Percentiles rank a stretch among this genome's conserved stretches.
phyloP scores from a whole-genome alignment of 805 yeast genomes.

The Kluyveromyces lactis region DNA sequence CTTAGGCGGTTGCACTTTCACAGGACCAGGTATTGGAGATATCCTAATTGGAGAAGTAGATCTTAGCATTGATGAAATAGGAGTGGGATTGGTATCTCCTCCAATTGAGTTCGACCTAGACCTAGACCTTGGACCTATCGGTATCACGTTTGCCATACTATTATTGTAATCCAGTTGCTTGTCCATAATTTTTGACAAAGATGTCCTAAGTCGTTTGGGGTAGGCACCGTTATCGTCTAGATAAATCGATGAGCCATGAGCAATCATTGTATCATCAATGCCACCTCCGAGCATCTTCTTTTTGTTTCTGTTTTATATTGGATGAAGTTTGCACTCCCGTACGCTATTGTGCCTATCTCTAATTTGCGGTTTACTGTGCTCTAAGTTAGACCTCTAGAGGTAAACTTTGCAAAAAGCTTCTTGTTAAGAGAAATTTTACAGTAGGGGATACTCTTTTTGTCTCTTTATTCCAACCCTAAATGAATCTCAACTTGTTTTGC shows the following conservation, averaged over 20 bases:
- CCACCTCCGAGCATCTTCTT: background rate
- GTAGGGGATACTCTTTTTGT: no score
- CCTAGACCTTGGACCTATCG: constrained; percentile 1
- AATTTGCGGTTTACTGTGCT: no score
- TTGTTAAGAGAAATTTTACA: no score
- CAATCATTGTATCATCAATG: constrained; percentile 1
- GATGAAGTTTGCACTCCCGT: no score
- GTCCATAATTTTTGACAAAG: constrained; percentile 27
- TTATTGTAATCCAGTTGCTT: constrained; percentile 2
- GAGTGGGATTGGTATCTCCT: constrained; percentile 15
- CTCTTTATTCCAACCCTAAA: no score
- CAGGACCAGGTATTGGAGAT: background rate
- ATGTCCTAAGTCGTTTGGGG: constrained; percentile 22
- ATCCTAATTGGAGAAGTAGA: constrained; percentile 23
- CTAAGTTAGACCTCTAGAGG: no score
- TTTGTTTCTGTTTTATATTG: no score
- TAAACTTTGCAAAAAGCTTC: no score
- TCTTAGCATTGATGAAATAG: constrained; percentile 16
- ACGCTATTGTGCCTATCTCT: no score
- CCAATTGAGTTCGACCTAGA: constrained; percentile 1
- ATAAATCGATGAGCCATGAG: constrained; percentile 16
- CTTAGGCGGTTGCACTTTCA: constrained; percentile 3
- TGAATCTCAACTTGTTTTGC: no score
- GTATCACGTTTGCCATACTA: background rate
- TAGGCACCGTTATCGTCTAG: constrained; percentile 14